A percentile compares a stretch with the other conserved stretches of the same genome.
These are phyloP conservation scores for Phyllosticta paracitricarpa DNA, from an alignment of 2,329 filamentous ascomycete genomes.

Conservation along the genomic window DNA sequence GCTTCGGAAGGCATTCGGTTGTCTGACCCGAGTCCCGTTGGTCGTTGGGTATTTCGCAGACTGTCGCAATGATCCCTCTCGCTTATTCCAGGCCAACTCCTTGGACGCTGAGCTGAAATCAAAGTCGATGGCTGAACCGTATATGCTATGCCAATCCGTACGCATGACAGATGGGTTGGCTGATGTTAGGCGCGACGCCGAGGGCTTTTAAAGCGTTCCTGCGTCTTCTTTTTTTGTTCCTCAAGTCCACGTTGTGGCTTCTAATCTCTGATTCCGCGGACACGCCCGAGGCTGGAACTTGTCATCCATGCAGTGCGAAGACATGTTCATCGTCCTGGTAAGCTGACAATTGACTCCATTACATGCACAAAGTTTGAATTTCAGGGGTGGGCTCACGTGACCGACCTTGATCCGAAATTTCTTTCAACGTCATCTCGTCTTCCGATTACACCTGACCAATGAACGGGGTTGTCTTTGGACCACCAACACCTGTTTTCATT, in stretches of 20 bases:
- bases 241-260: not conserved
- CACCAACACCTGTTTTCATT: not conserved
- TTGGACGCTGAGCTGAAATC: not conserved
- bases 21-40: not conserved
- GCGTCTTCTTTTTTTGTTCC: not conserved
- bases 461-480: not conserved
- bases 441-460: not conserved
- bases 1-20: not conserved
- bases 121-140: not conserved
- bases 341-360: not conserved
- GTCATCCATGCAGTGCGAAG: not conserved
- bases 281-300: not conserved
- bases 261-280: not conserved
- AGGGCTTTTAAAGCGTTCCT: not conserved
- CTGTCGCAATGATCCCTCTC: not conserved
- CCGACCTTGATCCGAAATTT: not conserved
- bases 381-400: not conserved
- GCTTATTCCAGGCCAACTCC: not conserved
- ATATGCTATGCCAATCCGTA: not conserved
- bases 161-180: not conserved
- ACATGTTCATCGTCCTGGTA: not conserved
- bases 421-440: not conserved
- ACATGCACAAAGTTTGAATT: not conserved
- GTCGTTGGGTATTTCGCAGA: not conserved
- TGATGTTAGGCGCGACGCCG: not conserved